These are phyloP conservation scores for Blastobotrys proliferans DNA, from an alignment of 1,139 yeast genomes.

Conservation along the genomic window DNA sequence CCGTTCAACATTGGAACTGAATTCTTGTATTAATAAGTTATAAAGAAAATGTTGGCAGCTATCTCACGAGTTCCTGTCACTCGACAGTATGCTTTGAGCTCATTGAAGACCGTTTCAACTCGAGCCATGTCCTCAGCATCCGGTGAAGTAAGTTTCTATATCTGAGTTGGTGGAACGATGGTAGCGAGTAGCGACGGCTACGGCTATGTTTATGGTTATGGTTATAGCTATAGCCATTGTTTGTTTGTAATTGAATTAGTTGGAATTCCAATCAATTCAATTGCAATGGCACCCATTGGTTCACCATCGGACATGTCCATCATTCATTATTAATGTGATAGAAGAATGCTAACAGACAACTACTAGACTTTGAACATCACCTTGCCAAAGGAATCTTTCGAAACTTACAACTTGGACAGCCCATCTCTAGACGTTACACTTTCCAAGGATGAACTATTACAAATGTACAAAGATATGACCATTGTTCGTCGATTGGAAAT, in stretches of 20 bases:
- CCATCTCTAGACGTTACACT: constrained; percentile 74
- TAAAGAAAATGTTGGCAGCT: constrained; percentile 13
- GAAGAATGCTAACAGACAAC: constrained; percentile 1
- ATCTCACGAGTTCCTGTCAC: constrained; percentile 11
- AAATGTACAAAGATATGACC: constrained; percentile 97
- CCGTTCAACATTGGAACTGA: too few relatives aligned
- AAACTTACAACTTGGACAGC: constrained; percentile 68
- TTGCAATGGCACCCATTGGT: too few relatives aligned
- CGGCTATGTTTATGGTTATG: too few relatives aligned
- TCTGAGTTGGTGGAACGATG: too few relatives aligned
- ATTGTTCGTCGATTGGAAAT: constrained; percentile 94
- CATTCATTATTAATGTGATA: too few relatives aligned
- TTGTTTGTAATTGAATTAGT: too few relatives aligned
- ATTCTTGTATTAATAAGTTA: background rate
- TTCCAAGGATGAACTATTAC: constrained; percentile 71
- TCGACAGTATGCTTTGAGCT: constrained; percentile 7
- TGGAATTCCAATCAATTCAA: too few relatives aligned
- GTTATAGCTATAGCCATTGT: too few relatives aligned
- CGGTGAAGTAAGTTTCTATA: constrained; percentile 10
- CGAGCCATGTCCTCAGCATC: constrained; percentile 14
- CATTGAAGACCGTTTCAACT: constrained; percentile 8
- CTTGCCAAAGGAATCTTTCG: constrained; percentile 80
- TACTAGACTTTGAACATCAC: constrained; percentile 34
- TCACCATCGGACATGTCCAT: too few relatives aligned
- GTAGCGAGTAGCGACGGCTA: too few relatives aligned